Base-by-base conservation (phyloP, 305 asterid species). In the Fraxinus dipetala region DNA sequence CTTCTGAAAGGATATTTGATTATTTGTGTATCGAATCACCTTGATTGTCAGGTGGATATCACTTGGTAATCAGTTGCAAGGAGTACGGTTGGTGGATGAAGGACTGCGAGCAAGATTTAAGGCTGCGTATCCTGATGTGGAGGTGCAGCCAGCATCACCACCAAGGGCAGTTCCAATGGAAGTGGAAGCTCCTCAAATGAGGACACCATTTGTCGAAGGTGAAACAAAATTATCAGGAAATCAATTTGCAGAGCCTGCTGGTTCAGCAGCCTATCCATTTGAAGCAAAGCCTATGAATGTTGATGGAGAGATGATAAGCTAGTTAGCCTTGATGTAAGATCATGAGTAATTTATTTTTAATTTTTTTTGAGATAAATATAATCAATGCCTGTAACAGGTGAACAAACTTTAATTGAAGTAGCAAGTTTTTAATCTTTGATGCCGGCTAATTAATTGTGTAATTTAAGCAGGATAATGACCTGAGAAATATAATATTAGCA, bases 121-220 rank as follows among this genome's bases (percentile, higher is more conserved):
- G 92, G 99, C 98, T 6, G 97, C 96, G n/a, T 96, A 94, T 83
- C 95, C 98, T 0, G 99, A 93, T 61, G 98, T 96, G 70, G 98
- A 91, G 77, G 99, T 96, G 87, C 98, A 96, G 89, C 99, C 99
- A 3, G 34, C 94, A 70, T 96, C 98, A 13, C 99, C 98, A 4
- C 98, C 98, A 1, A 91, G 99, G 85, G 38, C 93, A 16, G 83
- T 90, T 24, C 87, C 92, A 38, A 93, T 93, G 97, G 99, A 95
- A 70, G 90, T 92, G 40, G 98, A 95, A 75, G 79, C 91, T 80
- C 84, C 89, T 76, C 90, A 89, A 77, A 45, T 77, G 1, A 85
- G 90, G 81, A 89, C 76, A 59, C 78, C 91, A 54, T 83, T 88
- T 73, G 86, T 73, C 3, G 91, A 80, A 81, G 91, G 82, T 18